phyloP scores from a whole-genome alignment of 306 rosid genomes.

The Quercus mongolica region DNA sequence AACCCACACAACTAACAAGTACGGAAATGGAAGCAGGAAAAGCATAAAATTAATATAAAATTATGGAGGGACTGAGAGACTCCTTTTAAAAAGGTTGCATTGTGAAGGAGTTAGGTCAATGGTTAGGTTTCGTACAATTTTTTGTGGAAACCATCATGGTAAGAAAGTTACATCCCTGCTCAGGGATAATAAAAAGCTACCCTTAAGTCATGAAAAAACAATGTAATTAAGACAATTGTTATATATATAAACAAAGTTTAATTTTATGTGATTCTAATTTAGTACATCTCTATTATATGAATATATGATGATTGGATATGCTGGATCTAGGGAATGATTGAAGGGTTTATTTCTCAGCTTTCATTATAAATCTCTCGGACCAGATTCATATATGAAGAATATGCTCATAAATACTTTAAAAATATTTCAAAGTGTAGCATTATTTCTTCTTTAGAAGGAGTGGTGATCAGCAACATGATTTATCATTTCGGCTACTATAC shows the following conservation, averaged over 20 bases:
- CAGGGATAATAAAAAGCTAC: not conserved
- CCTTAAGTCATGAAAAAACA: not conserved
- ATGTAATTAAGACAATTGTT: no score
- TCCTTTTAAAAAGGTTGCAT: not conserved
- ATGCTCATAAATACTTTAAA: not conserved
- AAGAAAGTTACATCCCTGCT: not conserved
- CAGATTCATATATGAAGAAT: not conserved
- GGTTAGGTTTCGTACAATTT: not conserved
- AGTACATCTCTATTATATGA: no score
- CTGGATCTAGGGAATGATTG: no score
- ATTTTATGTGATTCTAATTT: no score
- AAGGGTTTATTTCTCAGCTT: no score
- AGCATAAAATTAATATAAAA: no score
- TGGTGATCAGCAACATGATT: not conserved
- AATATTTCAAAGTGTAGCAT: not conserved
- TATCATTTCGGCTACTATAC: not conserved
- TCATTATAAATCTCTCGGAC: not conserved
- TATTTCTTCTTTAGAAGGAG: not conserved
- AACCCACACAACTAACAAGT: no score
- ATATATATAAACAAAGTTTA: no score
- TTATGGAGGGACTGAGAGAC: no score
- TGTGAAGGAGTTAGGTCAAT: conserved; percentile 1
- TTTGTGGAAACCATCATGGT: not conserved
- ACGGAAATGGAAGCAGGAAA: no score
- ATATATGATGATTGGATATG: no score